phyloP scores from a whole-genome alignment of 345 rosid genomes.

The Jatropha curcas region DNA sequence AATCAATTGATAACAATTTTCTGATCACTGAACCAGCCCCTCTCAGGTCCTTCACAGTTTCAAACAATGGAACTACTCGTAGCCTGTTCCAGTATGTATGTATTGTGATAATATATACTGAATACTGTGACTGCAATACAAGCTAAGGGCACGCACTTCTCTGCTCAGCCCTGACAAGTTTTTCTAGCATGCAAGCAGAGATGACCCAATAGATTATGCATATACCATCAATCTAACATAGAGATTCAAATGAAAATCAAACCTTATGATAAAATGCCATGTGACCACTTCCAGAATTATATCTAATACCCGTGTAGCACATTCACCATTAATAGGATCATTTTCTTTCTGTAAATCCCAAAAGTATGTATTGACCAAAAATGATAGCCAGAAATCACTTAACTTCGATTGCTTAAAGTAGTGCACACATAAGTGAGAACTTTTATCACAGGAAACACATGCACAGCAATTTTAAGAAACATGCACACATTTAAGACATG shows the following conservation, averaged over 20 bases:
- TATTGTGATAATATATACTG: conserved; percentile 1
- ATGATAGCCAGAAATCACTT: conserved; percentile 6
- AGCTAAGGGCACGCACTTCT: neutral
- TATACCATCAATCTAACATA: neutral
- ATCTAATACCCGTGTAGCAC: neutral
- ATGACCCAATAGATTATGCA: too few relatives aligned
- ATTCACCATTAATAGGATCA: too few relatives aligned
- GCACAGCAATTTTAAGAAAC: neutral
- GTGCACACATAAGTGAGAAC: too few relatives aligned
- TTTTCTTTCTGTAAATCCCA: neutral
- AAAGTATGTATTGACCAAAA: neutral
- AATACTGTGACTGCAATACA: too few relatives aligned
- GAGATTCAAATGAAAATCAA: neutral
- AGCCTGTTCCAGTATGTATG: conserved; percentile 48
- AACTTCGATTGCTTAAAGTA: neutral
- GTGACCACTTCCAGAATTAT: neutral
- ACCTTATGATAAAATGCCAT: neutral
- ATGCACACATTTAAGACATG: neutral
- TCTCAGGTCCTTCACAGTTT: conserved; percentile 86
- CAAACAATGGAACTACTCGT: conserved; percentile 94
- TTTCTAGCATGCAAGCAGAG: neutral
- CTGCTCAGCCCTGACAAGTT: neutral
- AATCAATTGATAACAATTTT: conserved; percentile 82
- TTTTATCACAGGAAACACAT: neutral
- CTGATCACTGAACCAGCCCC: conserved; percentile 87